A percentile compares a stretch with the other conserved stretches of the same genome.
These are phyloP conservation scores for Venturia carpophila DNA, from an alignment of 2,329 filamentous ascomycete genomes.

Conservation along the genomic window DNA sequence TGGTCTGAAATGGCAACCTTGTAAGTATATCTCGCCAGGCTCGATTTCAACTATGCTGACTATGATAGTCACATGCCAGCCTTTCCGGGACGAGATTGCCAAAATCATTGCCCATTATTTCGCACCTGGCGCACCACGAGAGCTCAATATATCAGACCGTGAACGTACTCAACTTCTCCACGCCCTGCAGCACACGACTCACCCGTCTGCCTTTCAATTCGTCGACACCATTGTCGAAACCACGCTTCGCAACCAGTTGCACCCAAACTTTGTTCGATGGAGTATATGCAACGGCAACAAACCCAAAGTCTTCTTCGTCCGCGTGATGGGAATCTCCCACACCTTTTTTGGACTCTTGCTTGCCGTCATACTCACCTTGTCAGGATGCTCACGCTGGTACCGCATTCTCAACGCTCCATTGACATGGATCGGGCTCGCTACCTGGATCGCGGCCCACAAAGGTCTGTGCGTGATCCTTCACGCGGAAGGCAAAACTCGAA, in stretches of 20 bases:
- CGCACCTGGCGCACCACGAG: constrained; percentile 28
- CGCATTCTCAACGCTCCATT: constrained; percentile 28
- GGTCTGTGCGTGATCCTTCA: constrained; percentile 35
- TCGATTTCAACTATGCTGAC: constrained; percentile 15
- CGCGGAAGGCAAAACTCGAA: constrained; percentile 26
- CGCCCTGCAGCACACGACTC: constrained; percentile 37
- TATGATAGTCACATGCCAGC: constrained; percentile 32
- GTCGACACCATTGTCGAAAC: constrained; percentile 35
- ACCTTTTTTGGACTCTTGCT: constrained; percentile 23
- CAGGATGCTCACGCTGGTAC: constrained; percentile 17
- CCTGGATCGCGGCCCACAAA: constrained; percentile 31
- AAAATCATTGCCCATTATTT: constrained; percentile 36
- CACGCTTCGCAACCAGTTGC: constrained; percentile 31
- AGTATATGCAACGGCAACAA: constrained; percentile 35
- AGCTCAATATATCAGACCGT: constrained; percentile 33
- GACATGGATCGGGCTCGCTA: constrained; percentile 32
- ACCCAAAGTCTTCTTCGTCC: constrained; percentile 29
- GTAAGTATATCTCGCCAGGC: constrained; percentile 16
- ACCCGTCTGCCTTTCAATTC: constrained; percentile 38
- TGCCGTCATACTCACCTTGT: constrained; percentile 30
- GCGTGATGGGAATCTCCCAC: constrained; percentile 22
- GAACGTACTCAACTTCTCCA: constrained; percentile 36
- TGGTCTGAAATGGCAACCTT: constrained; percentile 21
- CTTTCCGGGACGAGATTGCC: constrained; percentile 36
- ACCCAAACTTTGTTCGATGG: constrained; percentile 37